Evolutionary conservation across 1,139 yeast genomes (phyloP).

Genomic region (Nakaseomyces uthaithaninus): DNA sequence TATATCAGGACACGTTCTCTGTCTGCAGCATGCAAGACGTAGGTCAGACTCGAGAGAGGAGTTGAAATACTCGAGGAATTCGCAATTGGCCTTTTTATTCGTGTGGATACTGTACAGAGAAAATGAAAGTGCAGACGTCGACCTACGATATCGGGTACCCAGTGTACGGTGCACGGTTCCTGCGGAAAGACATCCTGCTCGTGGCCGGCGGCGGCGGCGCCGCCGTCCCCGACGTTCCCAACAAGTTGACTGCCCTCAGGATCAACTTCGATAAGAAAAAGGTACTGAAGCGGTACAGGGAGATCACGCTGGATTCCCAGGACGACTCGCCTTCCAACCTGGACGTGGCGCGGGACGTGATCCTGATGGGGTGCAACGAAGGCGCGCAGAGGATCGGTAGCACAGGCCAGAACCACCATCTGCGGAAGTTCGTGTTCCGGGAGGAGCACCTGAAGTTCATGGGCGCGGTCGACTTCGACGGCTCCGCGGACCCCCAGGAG

Average conservation of each 20-base stretch:
- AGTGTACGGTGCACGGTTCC: constrained; percentile 66
- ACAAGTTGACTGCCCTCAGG: constrained; percentile 66
- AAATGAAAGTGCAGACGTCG: constrained; percentile 2
- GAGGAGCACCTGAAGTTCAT: constrained; percentile 55
- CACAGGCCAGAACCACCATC: constrained; percentile 58
- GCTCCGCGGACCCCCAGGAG: constrained; percentile 38
- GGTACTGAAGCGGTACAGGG: constrained; percentile 53
- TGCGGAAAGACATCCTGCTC: constrained; percentile 51
- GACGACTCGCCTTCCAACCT: constrained; percentile 74
- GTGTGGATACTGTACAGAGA: too few species aligned
- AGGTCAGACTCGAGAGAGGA: too few species aligned
- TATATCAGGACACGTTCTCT: too few species aligned
- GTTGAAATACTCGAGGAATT: too few species aligned
- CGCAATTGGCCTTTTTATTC: too few species aligned
- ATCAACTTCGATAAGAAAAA: constrained; percentile 47
- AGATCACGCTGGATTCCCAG: constrained; percentile 49
- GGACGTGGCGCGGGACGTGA: constrained; percentile 44
- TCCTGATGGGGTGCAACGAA: constrained; percentile 72
- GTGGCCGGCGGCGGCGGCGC: constrained; percentile 96
- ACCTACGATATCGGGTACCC: constrained; percentile 66
- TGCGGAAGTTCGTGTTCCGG: constrained; percentile 54
- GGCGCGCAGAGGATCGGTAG: constrained; percentile 49
- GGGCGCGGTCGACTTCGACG: constrained; percentile 43
- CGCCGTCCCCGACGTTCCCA: constrained; percentile 81
- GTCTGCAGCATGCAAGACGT: too few species aligned